Conservation (phyloP, 805 yeast genomes). For the Wickerhamiella spandovensis region DNA sequence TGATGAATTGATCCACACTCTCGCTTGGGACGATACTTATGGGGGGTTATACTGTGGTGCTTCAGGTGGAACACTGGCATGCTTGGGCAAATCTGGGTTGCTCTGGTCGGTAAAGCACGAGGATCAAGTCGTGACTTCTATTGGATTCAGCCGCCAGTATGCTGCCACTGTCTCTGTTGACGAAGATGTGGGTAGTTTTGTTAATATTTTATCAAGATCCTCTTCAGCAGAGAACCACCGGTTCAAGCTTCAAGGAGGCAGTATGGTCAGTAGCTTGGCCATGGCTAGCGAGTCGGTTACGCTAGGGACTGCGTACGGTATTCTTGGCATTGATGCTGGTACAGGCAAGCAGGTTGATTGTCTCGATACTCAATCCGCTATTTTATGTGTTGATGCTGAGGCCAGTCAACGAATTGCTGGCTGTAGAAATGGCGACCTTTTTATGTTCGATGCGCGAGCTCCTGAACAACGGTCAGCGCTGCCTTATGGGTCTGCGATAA, state of each 20-base stretch:
- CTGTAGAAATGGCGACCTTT: constrained; percentile 1
- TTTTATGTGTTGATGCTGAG: neutral
- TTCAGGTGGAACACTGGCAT: neutral
- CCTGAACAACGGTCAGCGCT: neutral
- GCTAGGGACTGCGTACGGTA: neutral
- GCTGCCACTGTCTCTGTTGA: neutral
- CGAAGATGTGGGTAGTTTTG: neutral
- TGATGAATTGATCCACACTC: neutral
- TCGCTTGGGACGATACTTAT: neutral
- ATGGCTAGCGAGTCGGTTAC: neutral
- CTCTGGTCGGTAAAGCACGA: neutral
- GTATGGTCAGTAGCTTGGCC: neutral
- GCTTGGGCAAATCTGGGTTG: neutral
- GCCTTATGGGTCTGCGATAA: constrained; percentile 4
- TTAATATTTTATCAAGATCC: neutral
- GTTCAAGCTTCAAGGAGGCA: neutral
- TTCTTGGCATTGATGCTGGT: neutral
- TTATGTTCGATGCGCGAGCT: neutral
- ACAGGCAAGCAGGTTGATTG: neutral
- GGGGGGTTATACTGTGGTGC: neutral
- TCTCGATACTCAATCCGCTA: neutral
- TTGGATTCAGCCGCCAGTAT: neutral
- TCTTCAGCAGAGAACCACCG: neutral
- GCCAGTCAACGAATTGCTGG: constrained; percentile 1
- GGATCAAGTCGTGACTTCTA: neutral